Evolutionary conservation across 306 rosid species (phyloP), one percentile per base, ranked within the genome.

Genomic region (Acacia melanoxylon): DNA sequence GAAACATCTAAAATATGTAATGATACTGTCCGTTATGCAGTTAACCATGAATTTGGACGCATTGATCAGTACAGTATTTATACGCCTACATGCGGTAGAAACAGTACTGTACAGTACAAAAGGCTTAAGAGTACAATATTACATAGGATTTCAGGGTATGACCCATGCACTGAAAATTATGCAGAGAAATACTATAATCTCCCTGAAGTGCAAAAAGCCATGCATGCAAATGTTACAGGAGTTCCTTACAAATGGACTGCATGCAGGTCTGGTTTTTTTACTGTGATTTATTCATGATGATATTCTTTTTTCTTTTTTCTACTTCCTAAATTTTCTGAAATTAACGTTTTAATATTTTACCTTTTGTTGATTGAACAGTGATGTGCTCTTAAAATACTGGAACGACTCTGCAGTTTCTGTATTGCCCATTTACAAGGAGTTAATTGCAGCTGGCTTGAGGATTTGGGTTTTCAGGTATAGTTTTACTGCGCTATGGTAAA

Each of bases 391-490:
- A 16, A 81, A 79, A 74, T 73, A 86, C 67, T 91, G 94, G 94
- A 83, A 83, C 62, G 92, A 89, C 78, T 86, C 94, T 29, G 88
- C 86, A 77, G 77, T 27, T 58, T 89, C 94, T 44, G 29, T 91
- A 80, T 71, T 91, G 84, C 91, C 90, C 17, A 91, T 83, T 5
- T 91, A 89, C 88, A 87, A 79, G 75, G 84, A 87, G 83, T 85
- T 91, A 70, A 91, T 87, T 68, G 81, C 85, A 67, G 87, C 92
- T 81, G 94, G 92, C 46, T 66, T 91, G 25, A 89, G 86, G 77
- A 86, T 91, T 14, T 91, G 94, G 92, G 91, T 91, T 84, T 91
- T 87, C 89, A 91, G 94, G 94, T 91, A 84, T 72, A 31, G 10
- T 14, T 45, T 11, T 56, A 75, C 59, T 37, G 31, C 46, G 0